Percentiles rank a stretch among this genome's conserved stretches.
These are phyloP conservation scores for Pelargonium myrrhifolium DNA, from an alignment of 441 rosid genomes.

Conservation along the genomic window DNA sequence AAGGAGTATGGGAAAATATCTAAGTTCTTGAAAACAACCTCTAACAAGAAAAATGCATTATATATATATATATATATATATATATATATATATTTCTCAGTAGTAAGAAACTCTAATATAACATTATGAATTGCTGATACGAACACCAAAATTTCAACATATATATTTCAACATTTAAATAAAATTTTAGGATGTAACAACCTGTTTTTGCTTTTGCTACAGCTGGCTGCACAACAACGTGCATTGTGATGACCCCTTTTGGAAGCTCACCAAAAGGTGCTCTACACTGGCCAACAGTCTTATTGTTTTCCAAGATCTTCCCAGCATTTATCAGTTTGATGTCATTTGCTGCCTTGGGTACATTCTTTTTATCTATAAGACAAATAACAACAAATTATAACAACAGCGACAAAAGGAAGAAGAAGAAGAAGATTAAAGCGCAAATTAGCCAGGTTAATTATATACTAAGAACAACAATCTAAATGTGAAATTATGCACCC, in stretches of 20 bases:
- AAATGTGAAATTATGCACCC: too few relatives aligned
- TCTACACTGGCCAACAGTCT: slow-evolving; percentile 80
- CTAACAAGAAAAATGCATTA: too few relatives aligned
- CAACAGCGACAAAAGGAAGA: neutral
- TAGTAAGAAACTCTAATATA: too few relatives aligned
- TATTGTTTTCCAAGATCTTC: slow-evolving; percentile 72
- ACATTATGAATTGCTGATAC: too few relatives aligned
- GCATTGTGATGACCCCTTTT: slow-evolving; percentile 74
- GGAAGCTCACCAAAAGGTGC: slow-evolving; percentile 74
- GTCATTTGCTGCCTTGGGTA: slow-evolving; percentile 68
- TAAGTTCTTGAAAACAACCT: too few relatives aligned
- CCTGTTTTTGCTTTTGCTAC: slow-evolving; percentile 70
- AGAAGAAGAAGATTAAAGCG: neutral
- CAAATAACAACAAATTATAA: slow-evolving; percentile 14
- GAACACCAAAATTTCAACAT: too few relatives aligned
- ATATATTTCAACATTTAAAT: neutral
- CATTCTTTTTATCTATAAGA: slow-evolving; percentile 48
- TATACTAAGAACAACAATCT: too few relatives aligned
- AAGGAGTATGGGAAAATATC: too few relatives aligned
- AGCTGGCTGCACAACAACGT: slow-evolving; percentile 85
- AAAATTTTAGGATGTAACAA: slow-evolving; percentile 19
- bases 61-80: too few relatives aligned
- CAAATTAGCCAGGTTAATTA: too few relatives aligned
- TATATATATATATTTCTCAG: too few relatives aligned
- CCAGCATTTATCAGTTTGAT: slow-evolving; percentile 84